Conservation (phyloP, 116 monocot genomes). For the Iris pallida region DNA sequence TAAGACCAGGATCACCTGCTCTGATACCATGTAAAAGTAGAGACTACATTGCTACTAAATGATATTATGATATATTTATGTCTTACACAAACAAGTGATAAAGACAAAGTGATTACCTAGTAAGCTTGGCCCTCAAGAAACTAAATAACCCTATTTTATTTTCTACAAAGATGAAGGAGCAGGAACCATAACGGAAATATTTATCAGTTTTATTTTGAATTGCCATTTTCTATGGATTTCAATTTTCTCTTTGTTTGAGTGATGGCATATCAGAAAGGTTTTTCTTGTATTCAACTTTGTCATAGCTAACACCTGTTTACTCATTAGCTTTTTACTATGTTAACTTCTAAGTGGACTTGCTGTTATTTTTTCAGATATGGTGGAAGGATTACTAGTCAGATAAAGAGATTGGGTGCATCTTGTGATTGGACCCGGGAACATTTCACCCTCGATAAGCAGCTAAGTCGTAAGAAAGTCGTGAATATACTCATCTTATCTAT, state of each 20-base stretch:
- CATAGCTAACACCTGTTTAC: not conserved
- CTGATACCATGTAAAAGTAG: too few species aligned
- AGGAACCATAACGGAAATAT: not conserved
- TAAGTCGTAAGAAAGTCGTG: constrained; percentile 71
- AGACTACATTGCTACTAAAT: too few species aligned
- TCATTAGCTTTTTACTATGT: not conserved
- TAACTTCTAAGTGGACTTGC: constrained; percentile 1
- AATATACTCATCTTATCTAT: too few species aligned
- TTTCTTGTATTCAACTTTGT: not conserved
- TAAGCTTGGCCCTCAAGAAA: too few species aligned
- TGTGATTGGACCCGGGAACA: constrained; percentile 94
- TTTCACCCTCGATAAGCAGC: constrained; percentile 92
- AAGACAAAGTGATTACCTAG: too few species aligned
- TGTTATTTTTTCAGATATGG: constrained; percentile 65
- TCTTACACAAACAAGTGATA: too few species aligned
- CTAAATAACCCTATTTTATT: too few species aligned
- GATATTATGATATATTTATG: too few species aligned
- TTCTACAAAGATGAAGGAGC: too few species aligned
- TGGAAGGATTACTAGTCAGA: constrained; percentile 77
- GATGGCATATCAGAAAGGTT: not conserved
- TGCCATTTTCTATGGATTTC: constrained; percentile 5
- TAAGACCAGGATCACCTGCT: too few species aligned
- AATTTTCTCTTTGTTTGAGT: not conserved
- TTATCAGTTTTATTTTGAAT: not conserved
- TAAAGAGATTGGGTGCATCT: constrained; percentile 94